Percentiles rank a stretch among this genome's conserved stretches.
These are phyloP conservation scores for Penicillium brevicompactum DNA, from an alignment of 2,329 filamentous ascomycete species.

Conservation along the genomic window DNA sequence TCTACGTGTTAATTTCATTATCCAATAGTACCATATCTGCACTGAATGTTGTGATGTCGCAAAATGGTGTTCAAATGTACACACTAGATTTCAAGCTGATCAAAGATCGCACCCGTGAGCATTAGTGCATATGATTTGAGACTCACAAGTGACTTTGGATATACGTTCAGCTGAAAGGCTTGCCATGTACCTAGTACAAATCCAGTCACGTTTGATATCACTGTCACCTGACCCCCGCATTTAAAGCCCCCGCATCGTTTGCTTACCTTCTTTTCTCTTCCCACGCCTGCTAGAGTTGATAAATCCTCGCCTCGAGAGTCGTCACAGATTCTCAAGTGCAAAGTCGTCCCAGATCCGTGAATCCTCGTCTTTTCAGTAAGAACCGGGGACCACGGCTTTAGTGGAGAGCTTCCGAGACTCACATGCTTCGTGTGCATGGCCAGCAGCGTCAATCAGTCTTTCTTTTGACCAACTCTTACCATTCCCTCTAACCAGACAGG, in stretches of 20 bases:
- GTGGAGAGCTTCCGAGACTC: slow-evolving; percentile 54
- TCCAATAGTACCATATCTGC: too few relatives aligned
- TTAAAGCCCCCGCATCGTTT: slow-evolving; percentile 34
- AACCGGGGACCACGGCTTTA: slow-evolving; percentile 33
- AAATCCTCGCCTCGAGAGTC: slow-evolving; percentile 34
- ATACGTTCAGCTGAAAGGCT: too few relatives aligned
- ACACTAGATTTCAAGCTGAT: too few relatives aligned
- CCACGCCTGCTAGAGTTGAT: slow-evolving; percentile 50
- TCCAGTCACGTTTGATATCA: slow-evolving; percentile 26
- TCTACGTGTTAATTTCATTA: too few relatives aligned
- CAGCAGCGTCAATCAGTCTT: slow-evolving; percentile 45
- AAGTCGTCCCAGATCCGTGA: slow-evolving; percentile 35
- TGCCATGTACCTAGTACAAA: not conserved
- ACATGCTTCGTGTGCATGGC: slow-evolving; percentile 56
- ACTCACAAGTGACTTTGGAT: too few relatives aligned
- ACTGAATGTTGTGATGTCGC: too few relatives aligned
- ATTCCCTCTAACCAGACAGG: slow-evolving; percentile 42
- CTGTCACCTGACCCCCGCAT: slow-evolving; percentile 31
- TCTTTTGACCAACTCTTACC: slow-evolving; percentile 39
- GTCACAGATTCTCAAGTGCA: slow-evolving; percentile 51
- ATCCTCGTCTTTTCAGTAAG: slow-evolving; percentile 35
- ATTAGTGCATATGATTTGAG: too few relatives aligned
- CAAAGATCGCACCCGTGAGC: too few relatives aligned
- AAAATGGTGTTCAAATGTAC: too few relatives aligned
- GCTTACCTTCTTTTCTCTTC: slow-evolving; percentile 49